These are phyloP conservation scores for Fusarium paranaense DNA, from an alignment of 2,329 filamentous ascomycete genomes.

Conservation along the genomic window DNA sequence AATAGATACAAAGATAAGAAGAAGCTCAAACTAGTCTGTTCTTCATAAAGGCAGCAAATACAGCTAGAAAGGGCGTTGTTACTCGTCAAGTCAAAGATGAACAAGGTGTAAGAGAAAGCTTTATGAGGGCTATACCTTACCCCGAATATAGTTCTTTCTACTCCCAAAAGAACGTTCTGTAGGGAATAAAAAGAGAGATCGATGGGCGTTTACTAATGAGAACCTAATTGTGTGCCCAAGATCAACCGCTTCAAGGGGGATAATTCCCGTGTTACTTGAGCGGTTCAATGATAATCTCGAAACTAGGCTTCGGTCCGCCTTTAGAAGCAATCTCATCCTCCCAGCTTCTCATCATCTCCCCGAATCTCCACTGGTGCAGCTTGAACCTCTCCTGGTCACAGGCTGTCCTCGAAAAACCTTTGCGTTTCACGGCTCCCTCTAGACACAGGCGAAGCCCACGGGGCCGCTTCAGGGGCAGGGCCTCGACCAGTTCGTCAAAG, in stretches of 20 bases:
- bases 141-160: background rate
- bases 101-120: background rate
- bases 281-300: conserved; percentile 1
- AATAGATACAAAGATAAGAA: background rate
- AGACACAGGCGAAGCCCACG: background rate
- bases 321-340: background rate
- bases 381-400: background rate
- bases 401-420: background rate
- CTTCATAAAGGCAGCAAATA: background rate
- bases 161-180: no score
- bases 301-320: background rate
- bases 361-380: background rate
- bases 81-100: background rate
- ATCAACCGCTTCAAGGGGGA: background rate
- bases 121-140: background rate
- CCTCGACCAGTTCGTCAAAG: background rate
- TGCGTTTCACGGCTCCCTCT: background rate
- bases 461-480: background rate
- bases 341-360: background rate
- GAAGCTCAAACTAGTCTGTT: background rate
- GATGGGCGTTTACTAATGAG: background rate
- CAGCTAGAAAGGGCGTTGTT: background rate
- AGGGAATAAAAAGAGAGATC: background rate
- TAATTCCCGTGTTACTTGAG: background rate
- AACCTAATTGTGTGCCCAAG: background rate